A percentile compares a stretch with the other conserved stretches of the same genome.
phyloP scores from a whole-genome alignment of 2,329 filamentous ascomycete genomes.

The Scortechinia acanthostroma region DNA sequence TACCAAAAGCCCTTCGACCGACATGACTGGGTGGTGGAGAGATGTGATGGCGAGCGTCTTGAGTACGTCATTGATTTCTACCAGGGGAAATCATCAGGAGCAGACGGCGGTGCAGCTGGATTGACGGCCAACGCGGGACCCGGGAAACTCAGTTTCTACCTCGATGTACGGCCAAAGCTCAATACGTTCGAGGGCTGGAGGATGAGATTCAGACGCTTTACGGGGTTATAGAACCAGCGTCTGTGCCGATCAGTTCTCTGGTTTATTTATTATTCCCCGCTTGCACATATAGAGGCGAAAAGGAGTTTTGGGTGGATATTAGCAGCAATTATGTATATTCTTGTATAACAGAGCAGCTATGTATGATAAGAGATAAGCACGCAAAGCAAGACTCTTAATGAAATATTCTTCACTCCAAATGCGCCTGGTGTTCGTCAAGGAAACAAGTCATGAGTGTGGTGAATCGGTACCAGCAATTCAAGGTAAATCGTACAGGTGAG shows the following conservation, averaged over 20 bases:
- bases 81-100: slow-evolving; percentile 32
- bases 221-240: too few relatives aligned
- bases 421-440: too few relatives aligned
- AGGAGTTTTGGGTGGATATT: neutral
- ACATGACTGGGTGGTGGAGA: slow-evolving; percentile 62
- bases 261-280: too few relatives aligned
- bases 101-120: neutral
- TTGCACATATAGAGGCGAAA: neutral
- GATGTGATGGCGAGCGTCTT: slow-evolving; percentile 39
- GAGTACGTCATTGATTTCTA: slow-evolving; percentile 69
- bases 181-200: neutral
- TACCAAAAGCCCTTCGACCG: slow-evolving; percentile 58
- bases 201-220: neutral
- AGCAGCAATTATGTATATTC: neutral
- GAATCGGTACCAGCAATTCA: too few relatives aligned
- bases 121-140: neutral
- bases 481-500: too few relatives aligned
- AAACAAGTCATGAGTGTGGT: too few relatives aligned
- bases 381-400: neutral
- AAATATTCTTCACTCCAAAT: too few relatives aligned
- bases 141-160: slow-evolving; percentile 2
- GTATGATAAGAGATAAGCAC: neutral
- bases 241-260: too few relatives aligned
- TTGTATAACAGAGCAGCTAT: neutral
- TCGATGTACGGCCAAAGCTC: neutral